A percentile compares a stretch with the other conserved stretches of the same genome.
phyloP scores from a whole-genome alignment of 352 stramenopile species.

The Phytophthora agathidicida region DNA sequence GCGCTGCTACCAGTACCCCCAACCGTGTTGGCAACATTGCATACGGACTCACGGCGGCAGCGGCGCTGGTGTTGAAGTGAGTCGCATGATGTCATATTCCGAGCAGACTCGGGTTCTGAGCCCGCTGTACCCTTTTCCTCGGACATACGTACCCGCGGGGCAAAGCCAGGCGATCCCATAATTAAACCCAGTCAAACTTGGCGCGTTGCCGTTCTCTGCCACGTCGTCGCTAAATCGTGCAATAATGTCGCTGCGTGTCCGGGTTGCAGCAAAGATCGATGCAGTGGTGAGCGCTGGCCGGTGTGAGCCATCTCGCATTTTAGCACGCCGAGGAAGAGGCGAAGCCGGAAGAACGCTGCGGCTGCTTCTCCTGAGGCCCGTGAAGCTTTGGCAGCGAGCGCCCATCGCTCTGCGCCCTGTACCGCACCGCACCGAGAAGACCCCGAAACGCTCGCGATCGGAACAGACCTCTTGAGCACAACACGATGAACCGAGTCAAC shows the following conservation, averaged over 20 bases:
- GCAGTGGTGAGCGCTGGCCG: conserved; percentile 22
- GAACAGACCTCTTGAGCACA: too few relatives aligned
- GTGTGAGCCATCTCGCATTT: conserved; percentile 38
- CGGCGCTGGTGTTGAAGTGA: conserved; percentile 22
- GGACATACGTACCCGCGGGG: conserved; percentile 20
- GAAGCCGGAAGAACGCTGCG: conserved; percentile 13
- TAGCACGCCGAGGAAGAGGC: conserved; percentile 21
- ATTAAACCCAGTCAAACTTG: conserved; percentile 9
- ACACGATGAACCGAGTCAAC: conserved; percentile 65
- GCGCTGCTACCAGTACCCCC: too few relatives aligned
- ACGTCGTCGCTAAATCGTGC: conserved; percentile 26
- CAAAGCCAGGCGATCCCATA: conserved; percentile 11
- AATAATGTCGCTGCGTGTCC: conserved; percentile 30
- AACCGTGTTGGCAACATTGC: neutral
- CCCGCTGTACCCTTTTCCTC: conserved; percentile 12
- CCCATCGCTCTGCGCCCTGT: conserved; percentile 26
- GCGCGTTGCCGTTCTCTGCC: neutral
- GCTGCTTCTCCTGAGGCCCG: neutral
- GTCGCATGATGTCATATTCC: conserved; percentile 24
- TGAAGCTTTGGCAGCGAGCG: neutral
- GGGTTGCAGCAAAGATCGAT: conserved; percentile 36
- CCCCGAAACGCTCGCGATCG: neutral
- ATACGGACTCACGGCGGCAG: neutral
- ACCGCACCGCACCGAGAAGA: conserved; percentile 9
- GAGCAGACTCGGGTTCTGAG: conserved; percentile 18